phyloP scores from a whole-genome alignment of 2,329 filamentous ascomycete genomes.

The Macrophomina pseudophaseolina region DNA sequence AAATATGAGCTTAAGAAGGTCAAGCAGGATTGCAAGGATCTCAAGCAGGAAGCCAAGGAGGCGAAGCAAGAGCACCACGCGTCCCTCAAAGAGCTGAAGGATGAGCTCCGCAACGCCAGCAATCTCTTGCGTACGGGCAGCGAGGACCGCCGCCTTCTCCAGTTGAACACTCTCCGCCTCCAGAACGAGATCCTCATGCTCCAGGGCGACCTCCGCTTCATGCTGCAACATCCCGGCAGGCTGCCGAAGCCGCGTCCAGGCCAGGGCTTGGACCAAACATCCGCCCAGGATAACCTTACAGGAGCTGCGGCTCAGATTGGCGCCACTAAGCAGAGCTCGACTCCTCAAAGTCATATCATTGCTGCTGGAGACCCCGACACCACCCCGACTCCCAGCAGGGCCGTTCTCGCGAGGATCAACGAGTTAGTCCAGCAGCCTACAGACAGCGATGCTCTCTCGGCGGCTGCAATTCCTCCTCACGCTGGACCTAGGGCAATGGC shows the following conservation, averaged over 20 bases:
- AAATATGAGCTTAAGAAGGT: not conserved
- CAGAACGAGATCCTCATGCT: slow-evolving; percentile 6
- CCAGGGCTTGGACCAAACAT: not conserved
- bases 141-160: slow-evolving; percentile 2
- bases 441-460: not conserved
- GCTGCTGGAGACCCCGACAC: not conserved
- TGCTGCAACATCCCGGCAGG: not conserved
- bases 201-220: not conserved
- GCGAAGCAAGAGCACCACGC: not conserved
- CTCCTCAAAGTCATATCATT: not conserved
- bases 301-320: not conserved
- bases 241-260: not conserved
- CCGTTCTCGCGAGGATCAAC: not conserved
- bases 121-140: not conserved
- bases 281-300: not conserved
- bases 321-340: not conserved
- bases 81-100: not conserved
- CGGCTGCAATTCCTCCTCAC: not conserved
- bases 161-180: not conserved
- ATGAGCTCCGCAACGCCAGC: not conserved
- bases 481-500: not conserved
- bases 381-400: slow-evolving; percentile 1
- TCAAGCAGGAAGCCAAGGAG: not conserved
- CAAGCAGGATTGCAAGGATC: slow-evolving; percentile 1
- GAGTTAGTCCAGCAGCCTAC: not conserved